A percentile compares a stretch with the other conserved stretches of the same genome.
Evolutionary conservation across 345 rosid genomes (phyloP).

Genomic region (Acer negundo): DNA sequence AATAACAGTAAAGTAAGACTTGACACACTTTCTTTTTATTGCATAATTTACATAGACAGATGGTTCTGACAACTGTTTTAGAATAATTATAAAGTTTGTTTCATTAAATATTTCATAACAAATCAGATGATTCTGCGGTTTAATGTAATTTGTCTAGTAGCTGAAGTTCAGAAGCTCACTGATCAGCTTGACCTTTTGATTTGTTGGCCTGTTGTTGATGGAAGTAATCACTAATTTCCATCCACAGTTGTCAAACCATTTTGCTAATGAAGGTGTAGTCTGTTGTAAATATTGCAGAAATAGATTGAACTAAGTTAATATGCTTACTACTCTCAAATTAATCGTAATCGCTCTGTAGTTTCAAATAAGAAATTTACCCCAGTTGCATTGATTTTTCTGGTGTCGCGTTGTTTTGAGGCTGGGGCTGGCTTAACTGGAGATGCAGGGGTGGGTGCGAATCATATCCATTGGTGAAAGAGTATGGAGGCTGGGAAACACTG

Average conservation of each 20-base stretch:
- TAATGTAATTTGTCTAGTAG: conserved; percentile 20
- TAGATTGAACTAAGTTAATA: conserved; percentile 14
- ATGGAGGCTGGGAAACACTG: conserved; percentile 23
- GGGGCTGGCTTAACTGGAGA: conserved; percentile 58
- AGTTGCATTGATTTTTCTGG: conserved; percentile 35
- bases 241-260: background rate
- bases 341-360: background rate
- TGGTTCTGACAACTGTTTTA: conserved; percentile 19
- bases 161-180: conserved; percentile 21
- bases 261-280: conserved; percentile 39
- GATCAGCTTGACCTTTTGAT: conserved; percentile 18
- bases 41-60: conserved; percentile 12
- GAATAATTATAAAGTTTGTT: conserved; percentile 24
- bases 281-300: conserved; percentile 26
- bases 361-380: conserved; percentile 34
- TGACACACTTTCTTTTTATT: conserved; percentile 10
- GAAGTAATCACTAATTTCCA: conserved; percentile 15
- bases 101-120: conserved; percentile 28
- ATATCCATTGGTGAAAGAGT: conserved; percentile 32
- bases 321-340: background rate
- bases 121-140: conserved; percentile 14
- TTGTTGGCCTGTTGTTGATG: conserved; percentile 9
- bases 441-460: conserved; percentile 35
- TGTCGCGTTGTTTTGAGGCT: conserved; percentile 33
- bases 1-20: background rate